Percentiles rank a stretch among this genome's conserved stretches.
Conservation (phyloP, 805 yeast genomes). For the Nakazawaea molendinolei region DNA sequence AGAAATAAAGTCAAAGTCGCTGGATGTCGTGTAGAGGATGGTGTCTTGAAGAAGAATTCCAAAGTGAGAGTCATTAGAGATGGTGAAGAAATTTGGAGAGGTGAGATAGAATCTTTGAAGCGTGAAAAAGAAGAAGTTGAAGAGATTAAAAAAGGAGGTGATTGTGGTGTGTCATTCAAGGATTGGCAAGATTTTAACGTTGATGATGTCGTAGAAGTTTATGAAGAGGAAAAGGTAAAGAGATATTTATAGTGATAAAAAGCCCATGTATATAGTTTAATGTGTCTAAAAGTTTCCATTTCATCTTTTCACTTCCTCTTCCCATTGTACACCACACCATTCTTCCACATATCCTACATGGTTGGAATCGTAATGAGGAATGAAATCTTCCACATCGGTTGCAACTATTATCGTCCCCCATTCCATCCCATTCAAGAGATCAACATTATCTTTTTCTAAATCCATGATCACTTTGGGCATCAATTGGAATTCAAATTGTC, state of each 20-base stretch:
- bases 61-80: constrained; percentile 26
- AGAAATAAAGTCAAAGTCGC: constrained; percentile 62
- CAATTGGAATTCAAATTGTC: constrained; percentile 79
- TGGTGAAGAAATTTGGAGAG: constrained; percentile 28
- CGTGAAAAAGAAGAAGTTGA: constrained; percentile 73
- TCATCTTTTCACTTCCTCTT: constrained; percentile 28
- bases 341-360: constrained; percentile 79
- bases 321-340: constrained; percentile 87
- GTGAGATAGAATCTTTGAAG: constrained; percentile 60
- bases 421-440: constrained; percentile 76
- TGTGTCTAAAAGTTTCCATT: background rate
- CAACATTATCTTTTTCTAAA: constrained; percentile 50
- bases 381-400: constrained; percentile 37
- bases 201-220: constrained; percentile 72
- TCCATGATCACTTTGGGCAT: constrained; percentile 92
- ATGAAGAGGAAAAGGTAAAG: constrained; percentile 57
- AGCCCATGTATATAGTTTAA: background rate
- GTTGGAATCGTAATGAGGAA: constrained; percentile 39
- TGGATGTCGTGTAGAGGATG: constrained; percentile 76
- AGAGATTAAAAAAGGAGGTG: constrained; percentile 78
- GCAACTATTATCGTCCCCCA: constrained; percentile 93
- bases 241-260: constrained; percentile 34
- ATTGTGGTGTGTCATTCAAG: constrained; percentile 79
- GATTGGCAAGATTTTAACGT: constrained; percentile 61
- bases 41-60: constrained; percentile 55